phyloP scores from a whole-genome alignment of 805 yeast species.

The Candida montana region DNA sequence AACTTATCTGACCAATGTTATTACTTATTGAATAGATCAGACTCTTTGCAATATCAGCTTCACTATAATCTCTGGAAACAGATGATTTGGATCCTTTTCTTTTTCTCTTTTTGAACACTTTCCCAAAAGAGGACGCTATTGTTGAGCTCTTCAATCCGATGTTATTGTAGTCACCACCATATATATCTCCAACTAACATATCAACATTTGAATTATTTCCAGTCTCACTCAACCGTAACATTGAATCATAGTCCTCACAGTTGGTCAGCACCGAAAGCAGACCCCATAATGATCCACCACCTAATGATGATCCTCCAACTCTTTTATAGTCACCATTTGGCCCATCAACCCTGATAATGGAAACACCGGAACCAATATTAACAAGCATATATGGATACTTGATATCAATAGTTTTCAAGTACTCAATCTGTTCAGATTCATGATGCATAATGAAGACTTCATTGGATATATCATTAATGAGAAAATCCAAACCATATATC shows the following conservation, averaged over 20 bases:
- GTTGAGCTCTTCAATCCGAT: constrained; percentile 87
- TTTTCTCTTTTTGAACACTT: constrained; percentile 65
- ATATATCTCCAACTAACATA: constrained; percentile 92
- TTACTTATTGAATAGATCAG: constrained; percentile 84
- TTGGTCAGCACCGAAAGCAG: constrained; percentile 79
- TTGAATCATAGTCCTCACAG: constrained; percentile 85
- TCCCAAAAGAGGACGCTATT: constrained; percentile 92
- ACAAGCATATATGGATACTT: constrained; percentile 84
- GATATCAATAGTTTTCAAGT: constrained; percentile 17
- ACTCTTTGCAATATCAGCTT: constrained; percentile 79
- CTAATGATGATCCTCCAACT: constrained; percentile 93
- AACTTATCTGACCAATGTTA: constrained; percentile 95
- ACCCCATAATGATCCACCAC: constrained; percentile 99
- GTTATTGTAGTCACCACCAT: constrained; percentile 81
- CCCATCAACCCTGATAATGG: constrained; percentile 89
- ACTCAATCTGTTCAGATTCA: constrained; percentile 27
- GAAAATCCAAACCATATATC: constrained; percentile 84
- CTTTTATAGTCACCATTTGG: constrained; percentile 64
- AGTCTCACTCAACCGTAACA: constrained; percentile 81
- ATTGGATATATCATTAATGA: constrained; percentile 82
- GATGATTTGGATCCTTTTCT: constrained; percentile 25
- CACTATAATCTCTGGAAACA: constrained; percentile 6
- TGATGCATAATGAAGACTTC: constrained; percentile 78
- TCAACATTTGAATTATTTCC: constrained; percentile 95
- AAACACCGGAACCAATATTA: constrained; percentile 94